Percentiles rank a stretch among this genome's conserved stretches.
These are phyloP conservation scores for Sarcodon aspratus DNA, from an alignment of 768 basidiomycete species.

Conservation along the genomic window DNA sequence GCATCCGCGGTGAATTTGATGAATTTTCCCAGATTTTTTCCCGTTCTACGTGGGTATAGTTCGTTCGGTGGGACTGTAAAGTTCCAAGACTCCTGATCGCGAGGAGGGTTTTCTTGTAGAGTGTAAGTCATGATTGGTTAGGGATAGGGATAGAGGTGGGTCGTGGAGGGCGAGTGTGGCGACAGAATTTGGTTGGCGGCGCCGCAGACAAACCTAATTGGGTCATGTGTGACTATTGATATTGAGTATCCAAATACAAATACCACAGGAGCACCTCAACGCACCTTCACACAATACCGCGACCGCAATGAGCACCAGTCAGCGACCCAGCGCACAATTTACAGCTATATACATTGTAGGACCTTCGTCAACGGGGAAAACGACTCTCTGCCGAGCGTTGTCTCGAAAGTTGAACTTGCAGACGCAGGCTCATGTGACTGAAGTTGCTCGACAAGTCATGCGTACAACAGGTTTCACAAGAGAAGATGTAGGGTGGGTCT, in stretches of 20 bases:
- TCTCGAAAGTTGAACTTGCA: slow-evolving; percentile 27
- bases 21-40: slow-evolving; percentile 28
- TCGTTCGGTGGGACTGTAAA: slow-evolving; percentile 18
- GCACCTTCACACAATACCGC: too few relatives aligned
- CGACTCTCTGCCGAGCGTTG: slow-evolving; percentile 48
- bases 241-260: too few relatives aligned
- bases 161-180: too few relatives aligned
- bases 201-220: too few relatives aligned
- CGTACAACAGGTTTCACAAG: slow-evolving; percentile 38
- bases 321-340: too few relatives aligned
- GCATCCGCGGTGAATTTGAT: slow-evolving; percentile 37
- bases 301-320: too few relatives aligned
- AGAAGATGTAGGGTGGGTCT: slow-evolving; percentile 15
- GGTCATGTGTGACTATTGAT: too few relatives aligned
- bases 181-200: too few relatives aligned
- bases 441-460: slow-evolving; percentile 55
- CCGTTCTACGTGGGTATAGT: background rate
- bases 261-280: too few relatives aligned
- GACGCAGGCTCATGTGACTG: slow-evolving; percentile 31
- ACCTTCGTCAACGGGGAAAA: slow-evolving; percentile 53
- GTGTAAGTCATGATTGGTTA: slow-evolving; percentile 23
- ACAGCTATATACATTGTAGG: slow-evolving; percentile 15
- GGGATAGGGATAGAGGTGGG: too few relatives aligned
- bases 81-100: slow-evolving; percentile 41
- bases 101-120: slow-evolving; percentile 28